A percentile compares a stretch with the other conserved stretches of the same genome.
These are phyloP conservation scores for Cutaneotrichosporon cyanovorans DNA, from an alignment of 1,284 basidiomycete genomes.

Conservation along the genomic window DNA sequence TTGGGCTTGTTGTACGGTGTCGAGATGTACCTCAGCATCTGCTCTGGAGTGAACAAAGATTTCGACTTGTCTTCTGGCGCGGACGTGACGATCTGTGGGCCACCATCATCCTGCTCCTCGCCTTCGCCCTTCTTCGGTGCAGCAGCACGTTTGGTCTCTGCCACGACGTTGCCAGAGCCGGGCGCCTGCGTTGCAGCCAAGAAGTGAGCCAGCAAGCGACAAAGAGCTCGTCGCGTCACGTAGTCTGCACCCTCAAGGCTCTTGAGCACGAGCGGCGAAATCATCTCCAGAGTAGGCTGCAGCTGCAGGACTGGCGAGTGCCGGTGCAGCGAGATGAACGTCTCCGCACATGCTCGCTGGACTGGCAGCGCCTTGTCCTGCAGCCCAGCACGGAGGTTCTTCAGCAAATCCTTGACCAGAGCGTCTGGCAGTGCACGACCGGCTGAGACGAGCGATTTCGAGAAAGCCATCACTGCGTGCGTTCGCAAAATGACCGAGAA, in stretches of 20 bases:
- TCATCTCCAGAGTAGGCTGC: constrained; percentile 25
- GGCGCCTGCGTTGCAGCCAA: constrained; percentile 78
- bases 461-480: constrained; percentile 68
- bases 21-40: constrained; percentile 77
- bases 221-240: constrained; percentile 68
- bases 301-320: constrained; percentile 31
- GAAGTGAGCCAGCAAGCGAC: constrained; percentile 72
- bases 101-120: constrained; percentile 55
- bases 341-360: constrained; percentile 71
- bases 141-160: background rate
- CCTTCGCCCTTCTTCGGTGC: constrained; percentile 55
- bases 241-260: constrained; percentile 76
- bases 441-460: constrained; percentile 67
- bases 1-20: constrained; percentile 68
- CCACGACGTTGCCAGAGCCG: constrained; percentile 50
- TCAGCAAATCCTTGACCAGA: constrained; percentile 71
- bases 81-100: constrained; percentile 49
- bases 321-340: constrained; percentile 30
- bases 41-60: constrained; percentile 63
- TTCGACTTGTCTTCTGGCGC: constrained; percentile 57
- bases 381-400: constrained; percentile 68
- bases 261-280: constrained; percentile 60
- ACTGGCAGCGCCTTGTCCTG: constrained; percentile 78
- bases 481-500: constrained; percentile 72
- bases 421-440: constrained; percentile 76